A percentile compares a stretch with the other conserved stretches of the same genome.
Evolutionary conservation across 768 basidiomycete genomes (phyloP).

Genomic region (Xerocomellus amylosporus): DNA sequence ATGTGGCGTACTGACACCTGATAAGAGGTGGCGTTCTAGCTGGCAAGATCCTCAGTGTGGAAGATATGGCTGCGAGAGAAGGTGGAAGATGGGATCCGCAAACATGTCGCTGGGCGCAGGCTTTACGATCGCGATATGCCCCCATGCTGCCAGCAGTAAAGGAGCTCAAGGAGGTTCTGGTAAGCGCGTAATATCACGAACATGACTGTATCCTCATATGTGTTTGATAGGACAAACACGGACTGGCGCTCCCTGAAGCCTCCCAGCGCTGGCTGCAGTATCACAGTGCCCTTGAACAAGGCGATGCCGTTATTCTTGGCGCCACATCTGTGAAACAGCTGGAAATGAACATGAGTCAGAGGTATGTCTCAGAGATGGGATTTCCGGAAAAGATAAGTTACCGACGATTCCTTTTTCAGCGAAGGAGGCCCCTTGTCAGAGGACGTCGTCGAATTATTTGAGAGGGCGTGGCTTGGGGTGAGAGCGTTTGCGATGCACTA

Average conservation of each 20-base stretch:
- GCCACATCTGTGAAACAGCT: conserved; percentile 36
- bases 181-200: background rate
- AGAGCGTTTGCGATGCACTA: conserved; percentile 10
- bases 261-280: conserved; percentile 16
- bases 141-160: conserved; percentile 12
- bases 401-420: conserved; percentile 14
- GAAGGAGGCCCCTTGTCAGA: conserved; percentile 16
- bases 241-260: conserved; percentile 10
- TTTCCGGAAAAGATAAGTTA: background rate
- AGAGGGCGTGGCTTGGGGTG: conserved; percentile 8
- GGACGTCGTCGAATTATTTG: conserved; percentile 8
- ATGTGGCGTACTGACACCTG: background rate
- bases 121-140: conserved; percentile 9
- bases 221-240: conserved; percentile 8
- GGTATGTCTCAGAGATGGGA: conserved; percentile 11
- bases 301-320: conserved; percentile 37
- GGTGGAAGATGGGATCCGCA: conserved; percentile 21
- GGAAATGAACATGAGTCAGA: conserved; percentile 22
- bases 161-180: conserved; percentile 14
- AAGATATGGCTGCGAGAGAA: conserved; percentile 7
- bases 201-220: background rate
- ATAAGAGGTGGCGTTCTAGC: conserved; percentile 14
- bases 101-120: background rate
- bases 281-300: conserved; percentile 18
- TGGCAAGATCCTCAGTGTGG: conserved; percentile 11